Base-by-base conservation (phyloP, 1,139 yeast genomes). In the Torulaspora globosa region DNA sequence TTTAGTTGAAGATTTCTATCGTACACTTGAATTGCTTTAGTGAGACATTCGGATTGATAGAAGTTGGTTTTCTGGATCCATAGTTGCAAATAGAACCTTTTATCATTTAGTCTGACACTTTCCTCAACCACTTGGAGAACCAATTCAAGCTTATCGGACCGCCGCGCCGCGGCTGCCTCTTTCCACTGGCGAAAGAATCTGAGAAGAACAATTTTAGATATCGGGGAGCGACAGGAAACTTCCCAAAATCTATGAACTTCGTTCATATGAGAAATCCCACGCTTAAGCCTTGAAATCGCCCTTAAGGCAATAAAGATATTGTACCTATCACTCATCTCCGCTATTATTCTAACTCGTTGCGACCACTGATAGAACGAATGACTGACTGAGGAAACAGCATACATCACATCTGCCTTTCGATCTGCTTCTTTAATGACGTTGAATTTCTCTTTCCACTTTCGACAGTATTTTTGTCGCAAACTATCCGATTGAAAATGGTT, bases 1-100 rank as follows among this genome's bases (percentile, higher is more conserved):
- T 24, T 18, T 11, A 26, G 29, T 10, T 40, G 42, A 7, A 45
- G 36, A 23, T 34, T 33, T 28, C 47, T 43, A 32, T 30, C 44
- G 16, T 29, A 33, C 15, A 35, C 16, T 6, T 33, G 33, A 11
- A 30, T 53, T 16, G 45, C 50, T 9, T 10, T 49, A 29, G 23
- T 19, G 37, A 23, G 46, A 31, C 56, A 55, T n/a, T 44, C 48
- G 6, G 15, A 30, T 4, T 14, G 31, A 36, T 49, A 49, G 23
- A 48, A 49, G 5, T 33, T 41, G 15, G 29, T 33, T 21, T 41
- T 57, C 3, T 46, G 21, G 1, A 27, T 7, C 68, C 67, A 62
- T 26, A 36, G 26, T 3, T 18, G 39, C 8, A 58, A 48, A 14
- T 27, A 36, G 6, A 26, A 12, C 12, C 26, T 16, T 11, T 35